These are phyloP conservation scores for Cladosporium phlei DNA, from an alignment of 2,329 filamentous ascomycete species.

Conservation along the genomic window DNA sequence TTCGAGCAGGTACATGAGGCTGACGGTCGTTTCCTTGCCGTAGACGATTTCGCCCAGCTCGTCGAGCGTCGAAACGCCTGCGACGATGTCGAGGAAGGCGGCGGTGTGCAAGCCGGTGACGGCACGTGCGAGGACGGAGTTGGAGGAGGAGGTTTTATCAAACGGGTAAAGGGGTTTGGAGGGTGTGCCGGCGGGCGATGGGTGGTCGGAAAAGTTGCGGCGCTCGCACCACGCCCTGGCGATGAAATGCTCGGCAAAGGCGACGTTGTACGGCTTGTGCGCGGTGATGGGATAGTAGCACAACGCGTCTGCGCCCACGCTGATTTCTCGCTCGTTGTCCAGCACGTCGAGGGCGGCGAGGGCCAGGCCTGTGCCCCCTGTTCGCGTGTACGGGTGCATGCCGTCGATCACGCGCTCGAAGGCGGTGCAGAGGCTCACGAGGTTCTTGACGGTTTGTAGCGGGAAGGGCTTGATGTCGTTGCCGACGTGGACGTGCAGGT, in stretches of 20 bases:
- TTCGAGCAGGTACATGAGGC: not conserved
- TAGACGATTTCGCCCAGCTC: too few relatives aligned
- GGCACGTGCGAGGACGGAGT: too few relatives aligned
- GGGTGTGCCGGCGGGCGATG: too few relatives aligned
- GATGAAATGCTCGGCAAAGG: not conserved
- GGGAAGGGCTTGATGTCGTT: slow-evolving; percentile 9
- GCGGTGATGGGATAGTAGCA: not conserved
- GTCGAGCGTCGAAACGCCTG: too few relatives aligned
- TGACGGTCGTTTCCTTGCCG: not conserved
- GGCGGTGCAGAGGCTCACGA: slow-evolving; percentile 17
- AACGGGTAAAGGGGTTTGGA: too few relatives aligned
- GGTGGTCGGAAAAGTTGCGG: too few relatives aligned
- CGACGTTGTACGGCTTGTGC: not conserved
- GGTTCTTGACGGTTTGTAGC: slow-evolving; percentile 17
- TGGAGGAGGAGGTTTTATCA: too few relatives aligned
- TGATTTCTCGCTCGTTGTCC: not conserved
- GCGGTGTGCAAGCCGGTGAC: too few relatives aligned
- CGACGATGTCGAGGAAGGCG: too few relatives aligned
- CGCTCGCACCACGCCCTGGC: too few relatives aligned
- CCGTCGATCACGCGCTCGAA: slow-evolving; percentile 19
- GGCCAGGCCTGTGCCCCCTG: not conserved
- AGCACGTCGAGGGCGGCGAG: not conserved
- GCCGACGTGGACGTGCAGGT: slow-evolving; percentile 22
- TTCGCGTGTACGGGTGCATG: slow-evolving; percentile 15
- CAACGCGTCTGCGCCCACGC: too few relatives aligned